phyloP scores from a whole-genome alignment of 306 rosid species.

The Prunus mume region DNA sequence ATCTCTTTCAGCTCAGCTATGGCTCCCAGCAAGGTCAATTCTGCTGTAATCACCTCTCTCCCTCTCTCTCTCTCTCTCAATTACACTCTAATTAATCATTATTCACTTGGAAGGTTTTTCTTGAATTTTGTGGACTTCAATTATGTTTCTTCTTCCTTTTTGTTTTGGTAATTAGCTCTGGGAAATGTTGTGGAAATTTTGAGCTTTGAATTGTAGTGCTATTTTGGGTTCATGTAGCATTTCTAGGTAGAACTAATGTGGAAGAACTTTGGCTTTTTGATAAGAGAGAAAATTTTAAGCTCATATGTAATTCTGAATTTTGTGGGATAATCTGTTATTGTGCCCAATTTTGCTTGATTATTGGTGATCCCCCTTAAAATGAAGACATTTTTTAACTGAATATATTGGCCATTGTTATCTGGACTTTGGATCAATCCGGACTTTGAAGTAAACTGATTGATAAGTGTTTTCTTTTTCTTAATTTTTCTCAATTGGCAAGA shows the following conservation, averaged over 20 bases:
- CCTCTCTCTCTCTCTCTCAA: slow-evolving; percentile 12
- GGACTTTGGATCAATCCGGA: not conserved
- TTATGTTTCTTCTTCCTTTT: not conserved
- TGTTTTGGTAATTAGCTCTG: not conserved
- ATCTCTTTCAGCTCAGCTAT: slow-evolving; percentile 30
- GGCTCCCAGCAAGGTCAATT: slow-evolving; percentile 79
- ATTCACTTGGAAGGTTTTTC: not conserved
- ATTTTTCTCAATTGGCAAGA: not conserved
- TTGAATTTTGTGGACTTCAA: not conserved
- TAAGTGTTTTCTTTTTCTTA: not conserved
- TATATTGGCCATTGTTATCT: not conserved
- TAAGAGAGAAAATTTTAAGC: not conserved
- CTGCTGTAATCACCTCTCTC: slow-evolving; percentile 49
- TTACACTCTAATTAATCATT: slow-evolving; percentile 19
- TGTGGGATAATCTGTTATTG: not conserved
- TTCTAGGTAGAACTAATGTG: not conserved
- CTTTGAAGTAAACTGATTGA: not conserved
- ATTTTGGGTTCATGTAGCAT: not conserved
- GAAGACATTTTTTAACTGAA: not conserved
- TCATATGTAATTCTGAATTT: not conserved
- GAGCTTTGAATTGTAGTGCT: not conserved
- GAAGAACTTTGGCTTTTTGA: not conserved
- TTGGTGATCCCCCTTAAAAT: not conserved
- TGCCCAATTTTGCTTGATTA: not conserved
- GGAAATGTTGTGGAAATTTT: not conserved